Evolutionary conservation across 129 eudicot species (phyloP), one percentile per base, ranked within the genome.

Genomic region (Gnaphalium uliginosum): DNA sequence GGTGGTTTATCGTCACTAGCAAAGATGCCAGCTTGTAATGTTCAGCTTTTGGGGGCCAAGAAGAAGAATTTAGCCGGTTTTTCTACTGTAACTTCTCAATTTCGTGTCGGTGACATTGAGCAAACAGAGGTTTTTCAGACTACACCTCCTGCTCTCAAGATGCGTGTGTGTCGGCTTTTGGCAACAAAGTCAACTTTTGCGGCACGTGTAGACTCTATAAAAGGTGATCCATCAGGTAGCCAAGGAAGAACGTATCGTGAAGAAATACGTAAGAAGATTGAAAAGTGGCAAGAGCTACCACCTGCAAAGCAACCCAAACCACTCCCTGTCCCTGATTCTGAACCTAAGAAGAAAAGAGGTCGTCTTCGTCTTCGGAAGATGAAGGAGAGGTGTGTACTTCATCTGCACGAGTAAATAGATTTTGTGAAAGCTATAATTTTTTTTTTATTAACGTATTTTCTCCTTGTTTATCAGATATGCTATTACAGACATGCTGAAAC

Each of bases 221-320:
- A 92, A 80, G 97, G 97, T 21, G 97, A 95, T 65, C 93, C 94
- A 50, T 84, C 92, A n/a, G 99, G 99, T 63, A 84, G 79, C 10
- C 81, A 77, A 58, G 99, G 99, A 72, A 95, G 99, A 76, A 43
- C 82, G 2, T 80, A 89, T 26, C 87, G 94, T 11, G 97, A 87
- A 27, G 97, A 89, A 72, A 86, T 95, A 35, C 87, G 84, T 46
- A 95, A 91, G 83, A 95, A 91, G 89, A 95, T 95, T 59, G 99
- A 95, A 73, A 95, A 95, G 67, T 95, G 96, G 99, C 99, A 95
- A 83, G 99, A 95, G 73, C 99, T 96, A 8, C 97, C 99, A 57
- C 97, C 99, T 43, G 97, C 97, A 43, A 95, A 95, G 90, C 93
- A 85, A 79, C 97, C 97, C 6, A 95, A 91, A 78, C 99, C 99